Conservation (phyloP, 2,329 filamentous ascomycete species). For the Diplocarpon mali region DNA sequence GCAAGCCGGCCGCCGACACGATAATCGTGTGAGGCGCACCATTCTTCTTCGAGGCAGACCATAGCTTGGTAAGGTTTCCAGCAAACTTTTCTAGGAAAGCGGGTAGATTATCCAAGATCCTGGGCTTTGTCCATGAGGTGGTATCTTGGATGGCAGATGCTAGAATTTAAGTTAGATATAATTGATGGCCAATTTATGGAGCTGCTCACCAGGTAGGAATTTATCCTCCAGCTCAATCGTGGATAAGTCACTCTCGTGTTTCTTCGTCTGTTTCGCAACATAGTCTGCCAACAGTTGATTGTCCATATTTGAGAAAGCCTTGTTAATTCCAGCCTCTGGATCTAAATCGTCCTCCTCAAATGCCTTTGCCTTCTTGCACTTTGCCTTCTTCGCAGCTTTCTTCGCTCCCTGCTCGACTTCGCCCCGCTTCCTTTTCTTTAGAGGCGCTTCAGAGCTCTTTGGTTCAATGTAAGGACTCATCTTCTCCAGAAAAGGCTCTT, state of each 20-base stretch:
- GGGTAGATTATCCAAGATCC: slow-evolving; percentile 63
- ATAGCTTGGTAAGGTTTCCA: slow-evolving; percentile 45
- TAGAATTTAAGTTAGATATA: slow-evolving; percentile 26
- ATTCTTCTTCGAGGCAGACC: slow-evolving; percentile 52
- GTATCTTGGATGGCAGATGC: slow-evolving; percentile 71
- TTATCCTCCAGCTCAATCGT: slow-evolving; percentile 75
- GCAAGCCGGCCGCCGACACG: slow-evolving; percentile 71
- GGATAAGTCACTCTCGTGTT: slow-evolving; percentile 72
- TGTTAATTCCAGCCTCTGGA: slow-evolving; percentile 65
- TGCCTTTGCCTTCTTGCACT: slow-evolving; percentile 46
- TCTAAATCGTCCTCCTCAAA: slow-evolving; percentile 49
- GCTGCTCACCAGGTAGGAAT: slow-evolving; percentile 59
- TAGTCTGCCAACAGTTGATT: slow-evolving; percentile 74
- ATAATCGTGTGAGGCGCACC: slow-evolving; percentile 79
- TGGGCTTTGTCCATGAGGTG: slow-evolving; percentile 55
- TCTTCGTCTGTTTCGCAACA: slow-evolving; percentile 64
- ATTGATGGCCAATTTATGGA: neutral
- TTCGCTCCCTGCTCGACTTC: slow-evolving; percentile 12
- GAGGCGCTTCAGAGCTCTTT: slow-evolving; percentile 4
- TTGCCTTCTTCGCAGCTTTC: slow-evolving; percentile 34
- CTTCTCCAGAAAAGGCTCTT: slow-evolving; percentile 25
- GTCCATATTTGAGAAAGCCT: slow-evolving; percentile 72
- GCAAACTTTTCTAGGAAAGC: slow-evolving; percentile 63
- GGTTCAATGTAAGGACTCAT: slow-evolving; percentile 15
- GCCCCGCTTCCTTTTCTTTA: slow-evolving; percentile 26